Base-by-base conservation (phyloP, 257 asterid genomes). In the Solanum microdontum region DNA sequence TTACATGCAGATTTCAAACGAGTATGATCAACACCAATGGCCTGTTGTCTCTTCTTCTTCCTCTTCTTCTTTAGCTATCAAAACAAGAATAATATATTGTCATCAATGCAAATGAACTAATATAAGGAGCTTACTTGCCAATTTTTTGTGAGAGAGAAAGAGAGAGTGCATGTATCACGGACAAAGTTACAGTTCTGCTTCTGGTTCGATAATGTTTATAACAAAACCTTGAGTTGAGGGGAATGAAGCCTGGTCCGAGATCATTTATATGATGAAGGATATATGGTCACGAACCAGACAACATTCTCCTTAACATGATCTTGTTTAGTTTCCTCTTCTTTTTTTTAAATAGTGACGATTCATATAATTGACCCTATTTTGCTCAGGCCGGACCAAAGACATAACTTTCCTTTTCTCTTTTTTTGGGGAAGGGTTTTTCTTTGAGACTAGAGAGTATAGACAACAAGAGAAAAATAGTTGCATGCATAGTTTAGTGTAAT, bases 221-320 rank as follows among this genome's bases (percentile, higher is more conserved):
- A 79, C 66, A 43, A 43, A 79, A 43, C 15, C 21, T 43, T 26
- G 84, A 43, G 39, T 43, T 79, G 17, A 79, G 84, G 84, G 66
- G 84, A 79, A 79, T 79, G 84, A 79, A 79, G 84, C 84, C 84
- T 79, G 84, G 84, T 79, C 84, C 84, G 84, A 79, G 84, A 79
- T 76, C 84, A 76, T 39, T 76, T 40, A 39, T 39, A 14, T 76
- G 13, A 76, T 39, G 33, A 76, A 76, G 14, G 11, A 40, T 40
- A 70, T 32, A 72, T 79, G 66, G 5, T 79, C 84, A 79, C 66
- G 66, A 79, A 79, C 84, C 84, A 79, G 66, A 79, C 84, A 79
- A 79, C 84, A 79, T 79, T 79, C 84, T 79, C 84, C 84, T 43
- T 79, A 79, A 79, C 84, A 43, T 26, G 30, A 79, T 79, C 84